Percentiles rank a stretch among this genome's conserved stretches.
phyloP scores from a whole-genome alignment of 2,329 filamentous ascomycete genomes.

The Cordyceps cicadae region DNA sequence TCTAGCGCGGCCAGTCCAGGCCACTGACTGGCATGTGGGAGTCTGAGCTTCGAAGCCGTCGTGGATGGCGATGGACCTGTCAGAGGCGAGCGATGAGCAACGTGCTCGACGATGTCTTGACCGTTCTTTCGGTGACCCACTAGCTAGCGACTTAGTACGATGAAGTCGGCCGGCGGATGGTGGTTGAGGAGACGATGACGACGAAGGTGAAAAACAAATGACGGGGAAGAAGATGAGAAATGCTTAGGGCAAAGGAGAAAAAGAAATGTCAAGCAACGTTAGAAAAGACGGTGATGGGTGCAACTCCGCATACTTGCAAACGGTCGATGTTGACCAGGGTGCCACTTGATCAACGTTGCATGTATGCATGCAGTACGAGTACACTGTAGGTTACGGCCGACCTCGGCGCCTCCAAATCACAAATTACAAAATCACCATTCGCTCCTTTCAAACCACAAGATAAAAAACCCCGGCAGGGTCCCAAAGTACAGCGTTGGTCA shows the following conservation, averaged over 20 bases:
- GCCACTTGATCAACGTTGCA: neutral
- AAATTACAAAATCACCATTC: too few relatives aligned
- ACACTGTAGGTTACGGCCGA: too few relatives aligned
- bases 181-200: slow-evolving; percentile 1
- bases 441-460: neutral
- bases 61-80: neutral
- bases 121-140: neutral
- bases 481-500: too few relatives aligned
- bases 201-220: neutral
- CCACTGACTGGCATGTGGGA: slow-evolving; percentile 8
- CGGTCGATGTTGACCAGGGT: neutral
- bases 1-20: neutral
- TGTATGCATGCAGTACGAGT: too few relatives aligned
- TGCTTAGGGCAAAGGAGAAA: neutral
- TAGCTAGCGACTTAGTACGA: neutral
- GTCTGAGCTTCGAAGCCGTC: neutral
- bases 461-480: neutral
- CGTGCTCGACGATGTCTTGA: slow-evolving; percentile 8
- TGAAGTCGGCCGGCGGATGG: neutral
- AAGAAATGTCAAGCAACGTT: neutral
- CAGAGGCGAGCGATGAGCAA: neutral
- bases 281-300: neutral
- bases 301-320: neutral
- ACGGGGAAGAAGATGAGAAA: neutral
- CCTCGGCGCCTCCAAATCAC: neutral